Evolutionary conservation across 1,284 basidiomycete species (phyloP), one percentile per base, ranked within the genome.

Genomic region (Trichosporon sp.): DNA sequence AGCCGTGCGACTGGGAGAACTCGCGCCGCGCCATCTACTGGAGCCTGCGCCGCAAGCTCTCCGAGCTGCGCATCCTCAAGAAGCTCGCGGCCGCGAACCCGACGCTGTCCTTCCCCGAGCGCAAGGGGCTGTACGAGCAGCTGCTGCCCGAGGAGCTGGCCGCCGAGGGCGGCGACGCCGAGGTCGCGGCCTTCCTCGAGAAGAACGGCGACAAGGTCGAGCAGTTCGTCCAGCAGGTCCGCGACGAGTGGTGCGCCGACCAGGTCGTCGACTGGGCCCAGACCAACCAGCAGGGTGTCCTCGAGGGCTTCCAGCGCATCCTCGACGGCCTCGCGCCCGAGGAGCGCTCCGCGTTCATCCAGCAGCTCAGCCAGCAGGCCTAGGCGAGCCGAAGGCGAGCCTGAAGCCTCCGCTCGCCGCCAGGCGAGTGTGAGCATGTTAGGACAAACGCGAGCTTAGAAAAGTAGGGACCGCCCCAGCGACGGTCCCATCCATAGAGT

Each of bases 1-100:
- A 88, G 78, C 87, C 89, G 34, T 89, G 88, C 69, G 88, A 90
- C 69, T 97, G 95, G 95, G 91, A 91, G 81, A 88, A 93, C 72
- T 90, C 95, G 62, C 90, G 96, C 72, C 88, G 93, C 73, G 89
- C 91, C 82, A 98, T 99, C 88, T 99, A 98, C 87, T 96, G 93
- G 94, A 90, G 93, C 67, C 87, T 95, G 63, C 91, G 95, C 69
- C 80, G 86, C 64, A 84, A 87, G 73, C 76, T 87, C 65, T 81
- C 80, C 72, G 85, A 86, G 75, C 81, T 84, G 72, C 80, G 83
- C 70, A 77, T 84, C 73, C 77, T 83, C 75, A 77, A 78, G 71
- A 82, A 82, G 75, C 76, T 84, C 64, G 70, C 79, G 4, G 72
- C 74, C 8, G 82, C 82, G 74, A 81, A 84, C 75, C 83, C 83